Percentiles rank a stretch among this genome's conserved stretches.
phyloP scores from a whole-genome alignment of 2,329 filamentous ascomycete genomes.

The Harringtonia aguacate region DNA sequence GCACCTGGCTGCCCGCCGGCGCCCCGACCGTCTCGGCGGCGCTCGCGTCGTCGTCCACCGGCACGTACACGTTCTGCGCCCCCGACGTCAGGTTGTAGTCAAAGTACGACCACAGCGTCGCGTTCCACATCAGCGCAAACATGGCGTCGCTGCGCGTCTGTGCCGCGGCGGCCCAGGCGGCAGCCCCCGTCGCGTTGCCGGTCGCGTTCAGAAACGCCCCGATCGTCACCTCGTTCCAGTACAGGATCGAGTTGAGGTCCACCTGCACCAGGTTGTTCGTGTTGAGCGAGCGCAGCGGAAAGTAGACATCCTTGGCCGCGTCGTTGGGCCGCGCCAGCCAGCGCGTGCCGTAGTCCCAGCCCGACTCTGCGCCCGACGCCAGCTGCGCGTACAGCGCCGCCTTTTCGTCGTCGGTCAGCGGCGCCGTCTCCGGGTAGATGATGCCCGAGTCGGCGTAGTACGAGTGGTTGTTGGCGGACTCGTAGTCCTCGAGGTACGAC shows the following conservation, averaged over 20 bases:
- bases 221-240: slow-evolving; percentile 52
- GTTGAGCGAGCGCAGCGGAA: slow-evolving; percentile 55
- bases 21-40: slow-evolving; percentile 30
- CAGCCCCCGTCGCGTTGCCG: slow-evolving; percentile 38
- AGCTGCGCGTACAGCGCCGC: slow-evolving; percentile 48
- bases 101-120: slow-evolving; percentile 52
- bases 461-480: slow-evolving; percentile 52
- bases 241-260: slow-evolving; percentile 58
- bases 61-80: slow-evolving; percentile 43
- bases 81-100: slow-evolving; percentile 56
- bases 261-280: slow-evolving; percentile 48
- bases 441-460: slow-evolving; percentile 49
- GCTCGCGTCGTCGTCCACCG: slow-evolving; percentile 34
- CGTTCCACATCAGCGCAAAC: slow-evolving; percentile 53
- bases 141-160: slow-evolving; percentile 48
- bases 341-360: slow-evolving; percentile 52
- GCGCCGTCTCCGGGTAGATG: slow-evolving; percentile 40
- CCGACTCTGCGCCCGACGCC: slow-evolving; percentile 54
- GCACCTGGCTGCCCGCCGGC: slow-evolving; percentile 43
- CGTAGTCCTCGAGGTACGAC: slow-evolving; percentile 55
- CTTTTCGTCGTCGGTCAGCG: slow-evolving; percentile 41
- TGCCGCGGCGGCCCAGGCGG: slow-evolving; percentile 38
- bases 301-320: slow-evolving; percentile 48
- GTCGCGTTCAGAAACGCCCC: slow-evolving; percentile 38
- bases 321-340: slow-evolving; percentile 48